Evolutionary conservation across 78 protist species (phyloP), one percentile per base, ranked within the genome.

Genomic region (Protostelium mycophagum): DNA sequence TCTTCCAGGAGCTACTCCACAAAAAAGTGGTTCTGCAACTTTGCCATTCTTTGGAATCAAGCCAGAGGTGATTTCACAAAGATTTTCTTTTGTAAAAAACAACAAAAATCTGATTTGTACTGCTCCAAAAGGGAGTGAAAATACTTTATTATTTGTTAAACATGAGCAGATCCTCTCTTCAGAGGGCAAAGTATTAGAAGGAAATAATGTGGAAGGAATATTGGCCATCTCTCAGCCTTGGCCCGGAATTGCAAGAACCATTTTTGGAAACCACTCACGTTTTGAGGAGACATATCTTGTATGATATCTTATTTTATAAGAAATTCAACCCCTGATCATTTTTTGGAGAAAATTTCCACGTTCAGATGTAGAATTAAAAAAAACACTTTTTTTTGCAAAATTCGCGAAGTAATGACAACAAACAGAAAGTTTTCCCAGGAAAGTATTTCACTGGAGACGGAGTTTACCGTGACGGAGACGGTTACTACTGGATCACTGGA

Each of bases 21-120:
- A 86, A 28, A 99, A 99, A 89, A 97, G 99, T 0, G 99, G 99
- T 36, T 83, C 96, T 0, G 97, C 98, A 28, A 90, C 97, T 0
- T 88, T 92, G 25, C 99, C 99, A n/a, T 94, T 98, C 93, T 98
- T 97, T 38, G 99, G 99, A 37, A 93, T 98, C 34, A 90, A 92
- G 63, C 95, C 97, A 35, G 90, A 31, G 0, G 83, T 98, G 9
- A 88, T n/a, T n/a, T n/a, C n/a, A n/a, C n/a, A n/a, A n/a, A n/a
- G n/a, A n/a, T n/a, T n/a, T n/a, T n/a, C n/a, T n/a, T n/a, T 29
- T 89, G 89, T 29, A 25, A 83, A 29, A 94, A n/a, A n/a, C n/a
- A n/a, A n/a, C n/a, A n/a, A n/a, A n/a, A n/a, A n/a, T n/a, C n/a
- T n/a, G n/a, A n/a, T n/a, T n/a, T n/a, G n/a, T n/a, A n/a, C n/a